Conservation (phyloP, 495 filamentous ascomycete genomes). For the Tuber indicum region DNA sequence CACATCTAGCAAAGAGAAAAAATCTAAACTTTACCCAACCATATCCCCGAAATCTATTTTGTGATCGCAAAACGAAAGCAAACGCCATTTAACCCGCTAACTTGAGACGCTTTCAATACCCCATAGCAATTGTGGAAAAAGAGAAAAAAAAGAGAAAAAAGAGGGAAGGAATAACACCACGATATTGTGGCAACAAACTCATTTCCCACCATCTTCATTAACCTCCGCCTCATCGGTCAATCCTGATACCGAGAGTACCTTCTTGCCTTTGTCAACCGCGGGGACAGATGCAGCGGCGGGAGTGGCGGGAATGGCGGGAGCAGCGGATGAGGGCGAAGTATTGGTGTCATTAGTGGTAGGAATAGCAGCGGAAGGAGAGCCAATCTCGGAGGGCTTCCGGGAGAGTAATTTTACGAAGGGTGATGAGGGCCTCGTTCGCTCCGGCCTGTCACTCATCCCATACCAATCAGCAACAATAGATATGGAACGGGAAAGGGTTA, state of each 20-base stretch:
- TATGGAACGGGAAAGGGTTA: not conserved
- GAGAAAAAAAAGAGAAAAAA: not conserved
- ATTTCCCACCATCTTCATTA: not conserved
- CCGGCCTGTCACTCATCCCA: slow-evolving; percentile 8
- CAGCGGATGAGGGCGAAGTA: not conserved
- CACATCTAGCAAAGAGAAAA: not conserved
- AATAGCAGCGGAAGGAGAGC: not conserved
- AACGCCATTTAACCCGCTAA: not conserved
- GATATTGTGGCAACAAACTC: not conserved
- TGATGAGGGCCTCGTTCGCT: slow-evolving; percentile 29
- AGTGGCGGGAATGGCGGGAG: not conserved
- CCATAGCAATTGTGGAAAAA: not conserved
- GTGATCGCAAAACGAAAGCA: not conserved
- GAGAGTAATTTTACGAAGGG: slow-evolving; percentile 29
- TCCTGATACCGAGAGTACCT: not conserved
- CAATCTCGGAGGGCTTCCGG: slow-evolving; percentile 15
- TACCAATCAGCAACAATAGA: not conserved
- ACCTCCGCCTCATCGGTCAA: not conserved
- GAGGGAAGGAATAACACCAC: not conserved
- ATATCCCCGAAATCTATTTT: not conserved
- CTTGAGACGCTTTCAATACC: not conserved
- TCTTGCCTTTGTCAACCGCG: not conserved
- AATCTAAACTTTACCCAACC: not conserved
- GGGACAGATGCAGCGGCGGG: not conserved
- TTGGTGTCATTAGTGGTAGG: not conserved